Evolutionary conservation across 2,329 filamentous ascomycete genomes (phyloP).

Genomic region (Sporothrix luriei): DNA sequence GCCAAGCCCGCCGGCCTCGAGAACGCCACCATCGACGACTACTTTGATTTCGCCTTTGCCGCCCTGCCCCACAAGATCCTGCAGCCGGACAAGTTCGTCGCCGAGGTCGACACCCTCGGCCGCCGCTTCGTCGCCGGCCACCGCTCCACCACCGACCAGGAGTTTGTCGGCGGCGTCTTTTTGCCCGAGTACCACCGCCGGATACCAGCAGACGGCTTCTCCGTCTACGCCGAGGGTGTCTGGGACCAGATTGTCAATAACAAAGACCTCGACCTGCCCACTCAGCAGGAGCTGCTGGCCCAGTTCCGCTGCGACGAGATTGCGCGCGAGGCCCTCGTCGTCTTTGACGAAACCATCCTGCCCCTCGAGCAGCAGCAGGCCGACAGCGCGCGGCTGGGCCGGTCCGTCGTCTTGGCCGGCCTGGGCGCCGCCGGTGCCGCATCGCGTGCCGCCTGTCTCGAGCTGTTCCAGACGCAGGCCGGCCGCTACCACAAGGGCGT

Average conservation of each 20-base stretch:
- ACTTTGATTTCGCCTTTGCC: constrained; percentile 97
- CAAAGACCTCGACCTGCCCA: constrained; percentile 95
- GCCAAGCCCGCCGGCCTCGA: constrained; percentile 90
- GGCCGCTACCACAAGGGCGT: constrained; percentile 97
- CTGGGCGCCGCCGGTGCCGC: constrained; percentile 73
- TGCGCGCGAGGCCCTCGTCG: constrained; percentile 78
- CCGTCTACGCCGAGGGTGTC: constrained; percentile 86
- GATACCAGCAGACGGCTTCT: constrained; percentile 96
- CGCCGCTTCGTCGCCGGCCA: constrained; percentile 81
- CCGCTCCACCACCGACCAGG: constrained; percentile 67
- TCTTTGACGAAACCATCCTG: constrained; percentile 77
- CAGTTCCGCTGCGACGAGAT: constrained; percentile 99
- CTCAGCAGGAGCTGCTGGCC: constrained; percentile 92
- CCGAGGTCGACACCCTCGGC: constrained; percentile 78
- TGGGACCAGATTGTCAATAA: constrained; percentile 99
- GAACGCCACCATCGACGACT: constrained; percentile 87
- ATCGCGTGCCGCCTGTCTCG: constrained; percentile 72
- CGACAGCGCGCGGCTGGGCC: constrained; percentile 72
- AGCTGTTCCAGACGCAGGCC: constrained; percentile 85
- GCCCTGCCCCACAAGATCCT: constrained; percentile 95
- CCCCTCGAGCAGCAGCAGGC: constrained; percentile 87
- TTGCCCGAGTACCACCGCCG: constrained; percentile 91
- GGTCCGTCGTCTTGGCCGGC: constrained; percentile 69
- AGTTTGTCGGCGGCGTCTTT: constrained; percentile 78
- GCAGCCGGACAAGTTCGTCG: constrained; percentile 85